A percentile compares a stretch with the other conserved stretches of the same genome.
These are phyloP conservation scores for Biscutella laevigata DNA, from an alignment of 441 rosid genomes.

Conservation along the genomic window DNA sequence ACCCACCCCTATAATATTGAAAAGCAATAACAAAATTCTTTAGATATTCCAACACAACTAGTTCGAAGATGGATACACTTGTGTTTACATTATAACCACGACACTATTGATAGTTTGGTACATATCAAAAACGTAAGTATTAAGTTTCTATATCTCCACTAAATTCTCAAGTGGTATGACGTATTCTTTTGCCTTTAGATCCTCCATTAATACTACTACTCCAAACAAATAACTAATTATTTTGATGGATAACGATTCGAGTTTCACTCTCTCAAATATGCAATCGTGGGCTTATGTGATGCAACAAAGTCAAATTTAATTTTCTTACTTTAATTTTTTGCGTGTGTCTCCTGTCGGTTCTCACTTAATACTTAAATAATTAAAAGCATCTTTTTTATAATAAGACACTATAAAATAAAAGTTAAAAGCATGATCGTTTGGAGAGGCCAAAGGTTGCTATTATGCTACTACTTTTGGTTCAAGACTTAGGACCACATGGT, in stretches of 20 bases:
- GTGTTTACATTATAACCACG: slow-evolving; percentile 12
- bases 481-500: slow-evolving; percentile 23
- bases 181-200: slow-evolving; percentile 40
- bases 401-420: slow-evolving; percentile 24
- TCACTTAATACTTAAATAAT: slow-evolving; percentile 15
- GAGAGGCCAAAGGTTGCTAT: slow-evolving; percentile 41
- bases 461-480: slow-evolving; percentile 21
- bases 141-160: slow-evolving; percentile 42
- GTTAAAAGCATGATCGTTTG: slow-evolving; percentile 35
- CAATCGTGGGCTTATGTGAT: slow-evolving; percentile 25
- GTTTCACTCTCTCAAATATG: slow-evolving; percentile 28
- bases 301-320: slow-evolving; percentile 19
- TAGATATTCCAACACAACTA: too few relatives aligned
- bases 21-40: too few relatives aligned
- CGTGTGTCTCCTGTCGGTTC: slow-evolving; percentile 22
- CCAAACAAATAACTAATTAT: slow-evolving; percentile 29
- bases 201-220: slow-evolving; percentile 49
- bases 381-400: slow-evolving; percentile 25
- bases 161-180: slow-evolving; percentile 44
- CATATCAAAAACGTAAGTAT: slow-evolving; percentile 31
- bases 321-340: slow-evolving; percentile 20
- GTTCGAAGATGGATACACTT: background rate
- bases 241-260: slow-evolving; percentile 42
- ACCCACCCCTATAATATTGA: too few relatives aligned
- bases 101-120: slow-evolving; percentile 15